These are phyloP conservation scores for Colletotrichum chlorophyti DNA, from an alignment of 2,329 filamentous ascomycete species.

Conservation along the genomic window DNA sequence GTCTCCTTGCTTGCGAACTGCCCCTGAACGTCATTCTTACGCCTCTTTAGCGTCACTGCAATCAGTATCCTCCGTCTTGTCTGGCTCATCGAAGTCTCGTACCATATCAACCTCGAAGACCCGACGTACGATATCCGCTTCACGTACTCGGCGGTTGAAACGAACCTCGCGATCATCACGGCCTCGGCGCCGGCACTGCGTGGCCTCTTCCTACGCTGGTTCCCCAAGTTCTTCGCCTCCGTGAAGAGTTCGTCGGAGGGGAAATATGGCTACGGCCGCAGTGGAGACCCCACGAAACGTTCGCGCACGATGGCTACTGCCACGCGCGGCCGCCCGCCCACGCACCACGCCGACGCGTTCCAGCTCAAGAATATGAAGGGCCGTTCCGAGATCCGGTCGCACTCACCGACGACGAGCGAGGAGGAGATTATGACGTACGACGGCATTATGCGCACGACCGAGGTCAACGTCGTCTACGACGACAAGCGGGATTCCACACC, in stretches of 20 bases:
- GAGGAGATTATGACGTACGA: constrained; percentile 51
- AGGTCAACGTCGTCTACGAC: constrained; percentile 21
- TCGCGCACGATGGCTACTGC: constrained; percentile 6
- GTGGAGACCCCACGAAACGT: constrained; percentile 7
- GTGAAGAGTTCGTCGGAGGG: constrained; percentile 30
- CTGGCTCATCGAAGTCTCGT: constrained; percentile 21
- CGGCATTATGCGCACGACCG: constrained; percentile 39
- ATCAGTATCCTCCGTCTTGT: constrained; percentile 16
- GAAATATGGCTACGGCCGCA: constrained; percentile 10
- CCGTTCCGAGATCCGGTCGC: constrained; percentile 43
- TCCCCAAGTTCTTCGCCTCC: constrained; percentile 34
- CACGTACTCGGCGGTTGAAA: constrained; percentile 41
- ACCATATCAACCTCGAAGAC: constrained; percentile 29
- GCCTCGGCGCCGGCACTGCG: constrained; percentile 46
- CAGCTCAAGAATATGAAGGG: constrained; percentile 32
- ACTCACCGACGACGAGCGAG: constrained; percentile 42
- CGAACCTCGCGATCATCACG: constrained; percentile 46
- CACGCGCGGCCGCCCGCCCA: background rate
- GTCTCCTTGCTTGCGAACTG: no score
- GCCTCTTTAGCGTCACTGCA: constrained; percentile 25
- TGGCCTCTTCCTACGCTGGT: constrained; percentile 40
- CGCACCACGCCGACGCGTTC: constrained; percentile 8
- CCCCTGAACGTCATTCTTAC: no score
- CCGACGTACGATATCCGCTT: constrained; percentile 39
- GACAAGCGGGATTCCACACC: constrained; percentile 6